phyloP scores from a whole-genome alignment of 2,329 filamentous ascomycete genomes.

The Mariannaea elegans region DNA sequence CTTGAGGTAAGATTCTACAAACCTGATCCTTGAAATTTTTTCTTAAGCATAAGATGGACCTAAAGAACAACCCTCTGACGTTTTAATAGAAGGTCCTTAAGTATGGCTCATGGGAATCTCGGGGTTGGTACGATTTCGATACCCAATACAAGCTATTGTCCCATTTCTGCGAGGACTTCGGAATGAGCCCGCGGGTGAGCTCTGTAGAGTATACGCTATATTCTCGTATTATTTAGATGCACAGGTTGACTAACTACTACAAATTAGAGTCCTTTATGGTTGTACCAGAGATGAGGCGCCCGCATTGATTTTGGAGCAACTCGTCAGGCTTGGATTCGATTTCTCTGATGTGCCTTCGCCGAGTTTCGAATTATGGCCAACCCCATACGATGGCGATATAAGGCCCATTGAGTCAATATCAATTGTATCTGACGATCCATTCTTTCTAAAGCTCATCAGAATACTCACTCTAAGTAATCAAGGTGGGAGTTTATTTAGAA shows the following conservation, averaged over 20 bases:
- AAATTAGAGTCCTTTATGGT: not conserved
- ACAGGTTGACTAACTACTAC: not conserved
- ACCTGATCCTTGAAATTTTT: too few relatives aligned
- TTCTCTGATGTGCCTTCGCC: not conserved
- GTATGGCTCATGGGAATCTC: not conserved
- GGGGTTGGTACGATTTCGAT: not conserved
- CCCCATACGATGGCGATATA: not conserved
- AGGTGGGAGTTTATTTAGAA: not conserved
- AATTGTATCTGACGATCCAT: not conserved
- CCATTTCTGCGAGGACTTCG: not conserved
- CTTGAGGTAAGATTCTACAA: constrained; percentile 13
- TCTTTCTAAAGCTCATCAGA: not conserved
- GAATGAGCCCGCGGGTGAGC: not conserved
- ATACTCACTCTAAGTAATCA: not conserved
- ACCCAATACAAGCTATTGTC: not conserved
- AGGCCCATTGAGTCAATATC: accelerated
- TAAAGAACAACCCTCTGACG: not conserved
- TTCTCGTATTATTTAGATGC: not conserved
- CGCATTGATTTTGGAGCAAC: not conserved
- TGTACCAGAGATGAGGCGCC: not conserved
- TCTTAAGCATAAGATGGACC: not conserved
- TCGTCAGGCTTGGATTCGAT: not conserved
- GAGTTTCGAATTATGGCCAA: not conserved
- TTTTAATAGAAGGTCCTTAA: not conserved
- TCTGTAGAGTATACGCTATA: not conserved